Evolutionary conservation across 129 eudicot species (phyloP), one percentile per base, ranked within the genome.

Genomic region (Lactuca saligna): DNA sequence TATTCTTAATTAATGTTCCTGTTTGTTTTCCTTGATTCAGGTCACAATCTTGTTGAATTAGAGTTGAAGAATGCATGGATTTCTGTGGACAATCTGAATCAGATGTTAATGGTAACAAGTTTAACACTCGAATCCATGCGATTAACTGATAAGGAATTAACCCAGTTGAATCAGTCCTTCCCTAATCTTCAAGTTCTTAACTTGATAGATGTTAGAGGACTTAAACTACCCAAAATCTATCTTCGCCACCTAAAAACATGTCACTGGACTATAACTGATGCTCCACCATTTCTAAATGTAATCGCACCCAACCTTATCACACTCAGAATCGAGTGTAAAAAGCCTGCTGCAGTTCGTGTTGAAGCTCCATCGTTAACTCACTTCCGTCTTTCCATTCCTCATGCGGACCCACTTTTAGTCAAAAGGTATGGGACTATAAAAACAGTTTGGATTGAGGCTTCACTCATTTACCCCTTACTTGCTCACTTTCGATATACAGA

Each of bases 251-350:
- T 25, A 25, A 25, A 25, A 25, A 25, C 29, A 25, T 79, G 75
- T 51, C 75, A 61, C 29, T 82, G 87, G 83, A 75, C 75, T 1
- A 67, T 79, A 56, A 78, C 87, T 29, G 75, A 79, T 75, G 84
- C 84, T 79, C 83, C 81, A 54, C 41, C 17, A 11, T 65, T 83
- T 37, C 29, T 82, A 68, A 54, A 76, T 17, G 15, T 82, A 16
- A 29, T 66, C 49, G 80, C 83, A 33, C 81, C 87, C 14, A 74
- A 65, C 49, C 87, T 82, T 56, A 66, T 57, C 57, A 60, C 54
- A 20, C 84, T 82, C 48, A 80, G 44, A 55, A 83, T 82, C 46
- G 67, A 38, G 31, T 79, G 87, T 60, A 73, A 69, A 58, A 82
- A 70, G 76, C 87, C 84, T 14, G 50, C 72, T 4, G 55, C 15